Percentiles rank a stretch among this genome's conserved stretches.
These are phyloP conservation scores for Alternaria sp. DNA, from an alignment of 2,329 filamentous ascomycete species.

Conservation along the genomic window DNA sequence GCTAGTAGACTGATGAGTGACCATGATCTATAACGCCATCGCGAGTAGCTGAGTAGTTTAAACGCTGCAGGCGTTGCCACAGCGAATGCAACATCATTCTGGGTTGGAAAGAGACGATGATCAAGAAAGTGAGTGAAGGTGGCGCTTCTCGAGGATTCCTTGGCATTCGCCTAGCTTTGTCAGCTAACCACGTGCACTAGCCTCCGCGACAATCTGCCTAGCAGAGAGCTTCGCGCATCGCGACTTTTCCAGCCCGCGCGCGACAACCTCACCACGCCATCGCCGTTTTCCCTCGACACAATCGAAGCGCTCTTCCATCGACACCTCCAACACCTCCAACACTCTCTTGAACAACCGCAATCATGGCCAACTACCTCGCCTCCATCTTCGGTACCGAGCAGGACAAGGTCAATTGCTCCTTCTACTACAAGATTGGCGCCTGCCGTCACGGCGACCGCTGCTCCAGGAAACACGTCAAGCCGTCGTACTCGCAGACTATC, in stretches of 20 bases:
- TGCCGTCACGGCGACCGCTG: slow-evolving; percentile 98
- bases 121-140: background rate
- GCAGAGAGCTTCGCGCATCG: slow-evolving; percentile 20
- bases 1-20: background rate
- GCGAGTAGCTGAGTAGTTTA: background rate
- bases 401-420: slow-evolving; percentile 98
- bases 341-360: slow-evolving; percentile 24
- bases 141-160: slow-evolving; percentile 18
- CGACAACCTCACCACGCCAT: slow-evolving; percentile 12
- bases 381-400: slow-evolving; percentile 99
- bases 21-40: background rate
- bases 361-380: slow-evolving; percentile 97
- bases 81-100: background rate
- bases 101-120: background rate
- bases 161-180: slow-evolving; percentile 18
- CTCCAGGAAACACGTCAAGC: slow-evolving; percentile 98
- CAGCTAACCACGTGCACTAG: slow-evolving; percentile 11
- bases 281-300: background rate
- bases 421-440: slow-evolving; percentile 99
- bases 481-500: slow-evolving; percentile 96
- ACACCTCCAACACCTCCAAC: background rate
- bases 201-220: slow-evolving; percentile 1
- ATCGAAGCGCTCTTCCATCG: background rate
- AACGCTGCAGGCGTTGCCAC: background rate
- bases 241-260: slow-evolving; percentile 19